Evolutionary conservation across 257 asterid genomes (phyloP).

Genomic region (Solanum okadae): DNA sequence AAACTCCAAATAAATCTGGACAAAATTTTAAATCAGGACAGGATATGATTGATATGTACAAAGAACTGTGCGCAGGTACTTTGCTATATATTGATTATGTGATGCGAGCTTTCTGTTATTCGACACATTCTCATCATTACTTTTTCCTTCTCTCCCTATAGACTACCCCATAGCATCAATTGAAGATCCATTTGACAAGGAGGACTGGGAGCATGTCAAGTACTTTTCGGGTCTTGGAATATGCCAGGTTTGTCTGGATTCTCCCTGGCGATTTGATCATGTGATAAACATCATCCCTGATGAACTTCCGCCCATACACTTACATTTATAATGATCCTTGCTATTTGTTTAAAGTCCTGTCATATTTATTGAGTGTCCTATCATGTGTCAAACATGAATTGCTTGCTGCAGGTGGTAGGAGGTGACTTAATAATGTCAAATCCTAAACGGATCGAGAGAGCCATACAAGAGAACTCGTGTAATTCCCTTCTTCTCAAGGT

Average conservation of each 20-base stretch:
- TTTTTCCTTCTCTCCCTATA: constrained; percentile 16
- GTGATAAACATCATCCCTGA: background rate
- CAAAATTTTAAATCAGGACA: constrained; percentile 90
- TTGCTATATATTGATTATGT: background rate
- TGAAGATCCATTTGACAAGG: constrained; percentile 99
- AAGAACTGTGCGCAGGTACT: constrained; percentile 75
- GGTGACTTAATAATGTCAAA: constrained; percentile 78
- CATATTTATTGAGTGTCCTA: background rate
- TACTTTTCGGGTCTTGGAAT: constrained; percentile 55
- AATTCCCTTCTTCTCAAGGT: constrained; percentile 90
- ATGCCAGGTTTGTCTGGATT: constrained; percentile 66
- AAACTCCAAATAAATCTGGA: constrained; percentile 72
- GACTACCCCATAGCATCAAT: constrained; percentile 88
- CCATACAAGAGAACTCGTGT: constrained; percentile 76
- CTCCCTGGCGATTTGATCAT: background rate
- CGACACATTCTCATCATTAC: background rate
- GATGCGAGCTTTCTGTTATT: background rate
- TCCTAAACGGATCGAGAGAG: constrained; percentile 89
- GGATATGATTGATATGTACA: constrained; percentile 88
- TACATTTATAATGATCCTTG: background rate
- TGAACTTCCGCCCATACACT: background rate
- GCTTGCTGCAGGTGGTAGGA: constrained; percentile 74
- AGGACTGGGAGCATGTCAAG: constrained; percentile 95
- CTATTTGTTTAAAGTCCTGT: background rate
- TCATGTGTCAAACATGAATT: background rate